Evolutionary conservation across 1,139 yeast species (phyloP), one percentile per base, ranked within the genome.

Genomic region (Protomyces arabidopsidicola): DNA sequence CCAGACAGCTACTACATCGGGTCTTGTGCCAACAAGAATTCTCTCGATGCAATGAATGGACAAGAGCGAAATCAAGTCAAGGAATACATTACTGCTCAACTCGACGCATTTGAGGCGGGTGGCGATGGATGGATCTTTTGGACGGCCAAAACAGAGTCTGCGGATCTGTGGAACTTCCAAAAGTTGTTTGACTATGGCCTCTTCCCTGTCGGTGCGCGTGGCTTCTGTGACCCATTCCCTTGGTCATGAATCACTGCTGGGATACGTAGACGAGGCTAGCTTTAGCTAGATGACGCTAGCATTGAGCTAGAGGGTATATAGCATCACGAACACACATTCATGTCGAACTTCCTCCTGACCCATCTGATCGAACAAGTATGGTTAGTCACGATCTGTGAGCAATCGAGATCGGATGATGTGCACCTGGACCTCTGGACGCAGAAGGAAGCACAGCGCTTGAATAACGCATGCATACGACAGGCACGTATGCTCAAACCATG

Each of bases 91-190:
- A 97, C 91, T 76, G 96, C 96, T 36, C 98, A 93, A 78, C 76
- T 93, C 70, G 97, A 89, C 72, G 87, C 95, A 2, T 90, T 81
- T 71, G 90, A 86, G 70, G 55, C 64, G 4, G 81, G 83, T 55
- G 81, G 81, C 65, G 35, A 38, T 24, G 97, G 97, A 16, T 90
- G 95, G 90, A 80, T 90, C 66, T 88, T 87, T 79, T 93, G 97
- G 98, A 85, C 86, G 75, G 90, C 87, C 84, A 91, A 90, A 79
- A 87, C 96, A 36, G 98, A 93, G 74, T 64, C 66, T 10, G 83
- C 95, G 20, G 75, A 86, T 60, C 97, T 90, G 73, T 93, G 98
- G 98, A 96, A 89, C 76, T 79, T 88, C 75, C 78, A 79, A 66
- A 78, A 79, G 67, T 81, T 90, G 70, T 77, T 82, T 24, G 77